Conservation (phyloP, 306 rosid genomes). For the Fragaria ananassa region DNA sequence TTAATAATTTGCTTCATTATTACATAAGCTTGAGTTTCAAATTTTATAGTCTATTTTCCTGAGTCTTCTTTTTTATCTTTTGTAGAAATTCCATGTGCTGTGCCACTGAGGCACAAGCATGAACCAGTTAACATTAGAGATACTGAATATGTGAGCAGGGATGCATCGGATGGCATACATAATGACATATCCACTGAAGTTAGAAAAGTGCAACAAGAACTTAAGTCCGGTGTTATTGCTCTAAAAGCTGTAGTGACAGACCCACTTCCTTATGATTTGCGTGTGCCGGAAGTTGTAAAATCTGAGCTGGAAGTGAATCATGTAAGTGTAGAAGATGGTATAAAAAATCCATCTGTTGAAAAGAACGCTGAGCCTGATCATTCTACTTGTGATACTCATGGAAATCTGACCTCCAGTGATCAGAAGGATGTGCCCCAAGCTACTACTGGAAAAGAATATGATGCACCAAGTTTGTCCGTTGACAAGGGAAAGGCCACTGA, state of each 20-base stretch:
- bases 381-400: background rate
- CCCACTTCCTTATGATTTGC: slow-evolving; percentile 72
- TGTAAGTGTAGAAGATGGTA: slow-evolving; percentile 20
- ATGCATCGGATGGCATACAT: slow-evolving; percentile 5
- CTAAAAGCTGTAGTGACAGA: slow-evolving; percentile 54
- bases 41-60: background rate
- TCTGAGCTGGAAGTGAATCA: slow-evolving; percentile 31
- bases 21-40: background rate
- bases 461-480: slow-evolving; percentile 25
- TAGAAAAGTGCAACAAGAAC: slow-evolving; percentile 47
- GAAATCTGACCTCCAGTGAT: background rate
- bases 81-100: slow-evolving; percentile 33
- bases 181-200: slow-evolving; percentile 38
- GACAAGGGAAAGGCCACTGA: slow-evolving; percentile 28
- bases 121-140: slow-evolving; percentile 39
- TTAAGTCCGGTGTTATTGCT: slow-evolving; percentile 54
- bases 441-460: slow-evolving; percentile 21
- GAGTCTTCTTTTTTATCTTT: background rate
- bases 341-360: slow-evolving; percentile 27
- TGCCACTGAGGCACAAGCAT: slow-evolving; percentile 35
- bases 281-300: slow-evolving; percentile 38
- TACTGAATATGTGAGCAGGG: slow-evolving; percentile 34
- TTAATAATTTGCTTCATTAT: background rate
- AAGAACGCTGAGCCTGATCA: background rate
- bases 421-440: slow-evolving; percentile 8